Base-by-base conservation (phyloP, 1,139 yeast genomes). In the Yamadazyma jaroonii region DNA sequence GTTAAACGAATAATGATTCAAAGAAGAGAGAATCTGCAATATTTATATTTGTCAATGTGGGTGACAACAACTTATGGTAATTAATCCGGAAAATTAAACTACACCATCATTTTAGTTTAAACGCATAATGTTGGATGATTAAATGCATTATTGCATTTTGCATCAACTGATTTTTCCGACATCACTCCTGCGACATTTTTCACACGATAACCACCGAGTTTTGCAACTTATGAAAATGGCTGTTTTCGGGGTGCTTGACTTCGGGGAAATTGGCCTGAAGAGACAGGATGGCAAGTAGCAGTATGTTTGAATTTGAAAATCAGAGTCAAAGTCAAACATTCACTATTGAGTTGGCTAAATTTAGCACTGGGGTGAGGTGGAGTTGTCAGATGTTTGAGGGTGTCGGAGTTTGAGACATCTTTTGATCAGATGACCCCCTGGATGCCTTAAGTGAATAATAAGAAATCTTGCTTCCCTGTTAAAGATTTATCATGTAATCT, bases 61-160 rank as follows among this genome's bases (percentile, higher is more conserved):
- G 15, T 22, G 11, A 25, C 34, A 24, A 31, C 27, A 31, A 11
- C 34, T 31, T 31, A 31, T 31, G 34, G n/a, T 23, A 11, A 29
- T 29, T 17, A 9, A n/a, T 29, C 31, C 31, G 30, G 10, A 27
- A 13, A 11, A 21, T 20, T 30, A 17, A 15, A 6, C 22, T 22
- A 12, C n/a, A 20, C 34, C 20, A 27, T 27, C 27, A 15, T 27
- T 27, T 27, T 27, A 13, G 15, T 8, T 25, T 35, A 34, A 38
- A 10, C 41, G 41, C 41, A 38, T 38, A 34, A 38, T 30, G 35
- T 35, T 22, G 31, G 23, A 12, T 35, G 41, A 34, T 38, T 35
- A 17, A n/a, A 12, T 30, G 37, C 41, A 38, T 34, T 25, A n/a
- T 29, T 20, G 9, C 10, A 21, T 29, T 29, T 35, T 36, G 36